Conservation (phyloP, 1,284 basidiomycete species). For the Violaceomyces palustris region DNA sequence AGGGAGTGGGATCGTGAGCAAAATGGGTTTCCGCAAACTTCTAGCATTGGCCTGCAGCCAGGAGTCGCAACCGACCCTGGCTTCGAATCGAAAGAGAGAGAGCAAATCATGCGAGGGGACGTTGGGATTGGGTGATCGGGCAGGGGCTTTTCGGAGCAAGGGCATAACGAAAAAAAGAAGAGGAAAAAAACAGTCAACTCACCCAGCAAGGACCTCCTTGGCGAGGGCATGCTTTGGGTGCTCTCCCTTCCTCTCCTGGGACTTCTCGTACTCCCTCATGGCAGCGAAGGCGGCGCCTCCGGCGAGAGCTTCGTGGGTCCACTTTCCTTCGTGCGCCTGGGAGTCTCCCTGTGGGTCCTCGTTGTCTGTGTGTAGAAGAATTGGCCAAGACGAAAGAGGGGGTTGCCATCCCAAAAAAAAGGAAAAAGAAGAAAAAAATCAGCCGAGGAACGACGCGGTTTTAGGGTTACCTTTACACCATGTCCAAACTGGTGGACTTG, state of each 20-base stretch:
- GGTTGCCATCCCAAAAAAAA: too few species aligned
- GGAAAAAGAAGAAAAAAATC: background rate
- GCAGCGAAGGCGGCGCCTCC: constrained; percentile 56
- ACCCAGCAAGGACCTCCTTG: constrained; percentile 55
- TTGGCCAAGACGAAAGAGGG: background rate
- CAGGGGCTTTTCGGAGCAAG: too few species aligned
- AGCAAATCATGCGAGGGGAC: too few species aligned
- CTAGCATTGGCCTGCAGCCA: too few species aligned
- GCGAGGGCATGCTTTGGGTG: constrained; percentile 54
- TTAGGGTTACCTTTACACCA: too few species aligned
- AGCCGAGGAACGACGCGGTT: too few species aligned
- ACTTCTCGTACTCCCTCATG: constrained; percentile 61
- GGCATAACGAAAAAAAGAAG: background rate
- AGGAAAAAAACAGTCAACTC: background rate
- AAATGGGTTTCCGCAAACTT: too few species aligned
- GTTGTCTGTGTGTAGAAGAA: constrained; percentile 18
- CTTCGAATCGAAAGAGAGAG: too few species aligned
- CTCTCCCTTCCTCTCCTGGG: constrained; percentile 57
- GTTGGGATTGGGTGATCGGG: too few species aligned
- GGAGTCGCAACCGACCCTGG: too few species aligned
- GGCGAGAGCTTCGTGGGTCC: constrained; percentile 65
- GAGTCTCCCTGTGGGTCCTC: constrained; percentile 10
- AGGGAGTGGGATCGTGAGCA: constrained; percentile 40
- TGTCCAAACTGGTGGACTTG: too few species aligned
- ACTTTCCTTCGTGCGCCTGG: constrained; percentile 42